A percentile compares a stretch with the other conserved stretches of the same genome.
phyloP scores from a whole-genome alignment of 139 green algal genomes.

The Chlamydomonas schloesseri region DNA sequence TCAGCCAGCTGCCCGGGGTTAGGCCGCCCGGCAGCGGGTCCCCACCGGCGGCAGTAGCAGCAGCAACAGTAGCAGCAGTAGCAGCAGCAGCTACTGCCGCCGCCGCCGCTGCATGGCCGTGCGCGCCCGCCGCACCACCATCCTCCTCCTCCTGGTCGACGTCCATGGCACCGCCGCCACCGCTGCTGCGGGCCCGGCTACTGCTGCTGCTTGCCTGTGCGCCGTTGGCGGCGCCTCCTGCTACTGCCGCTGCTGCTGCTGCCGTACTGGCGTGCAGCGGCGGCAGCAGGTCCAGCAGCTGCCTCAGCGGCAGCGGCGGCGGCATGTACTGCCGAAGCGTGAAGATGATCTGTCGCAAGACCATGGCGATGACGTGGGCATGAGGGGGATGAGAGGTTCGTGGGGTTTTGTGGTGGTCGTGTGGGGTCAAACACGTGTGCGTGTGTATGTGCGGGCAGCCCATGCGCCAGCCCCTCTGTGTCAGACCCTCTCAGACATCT shows the following conservation, averaged over 20 bases:
- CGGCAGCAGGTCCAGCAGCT: background rate
- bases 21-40: too few relatives aligned
- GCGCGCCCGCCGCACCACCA: background rate
- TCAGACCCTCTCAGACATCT: too few relatives aligned
- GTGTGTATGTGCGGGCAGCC: too few relatives aligned
- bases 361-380: too few relatives aligned
- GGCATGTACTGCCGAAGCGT: background rate
- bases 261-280: background rate
- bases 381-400: too few relatives aligned
- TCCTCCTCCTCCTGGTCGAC: background rate
- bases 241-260: background rate
- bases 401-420: background rate
- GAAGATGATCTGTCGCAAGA: slow-evolving; percentile 39
- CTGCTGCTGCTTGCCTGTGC: background rate
- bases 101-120: too few relatives aligned
- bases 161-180: background rate
- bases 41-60: too few relatives aligned
- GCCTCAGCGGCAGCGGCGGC: slow-evolving; percentile 2
- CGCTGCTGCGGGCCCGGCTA: background rate
- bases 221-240: background rate
- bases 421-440: too few relatives aligned
- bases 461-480: too few relatives aligned
- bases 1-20: slow-evolving; percentile 9
- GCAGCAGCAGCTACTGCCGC: too few relatives aligned
- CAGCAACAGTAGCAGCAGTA: too few relatives aligned